These are phyloP conservation scores for Rhinocladiella mackenziei DNA, from an alignment of 2,329 filamentous ascomycete species.

Conservation along the genomic window DNA sequence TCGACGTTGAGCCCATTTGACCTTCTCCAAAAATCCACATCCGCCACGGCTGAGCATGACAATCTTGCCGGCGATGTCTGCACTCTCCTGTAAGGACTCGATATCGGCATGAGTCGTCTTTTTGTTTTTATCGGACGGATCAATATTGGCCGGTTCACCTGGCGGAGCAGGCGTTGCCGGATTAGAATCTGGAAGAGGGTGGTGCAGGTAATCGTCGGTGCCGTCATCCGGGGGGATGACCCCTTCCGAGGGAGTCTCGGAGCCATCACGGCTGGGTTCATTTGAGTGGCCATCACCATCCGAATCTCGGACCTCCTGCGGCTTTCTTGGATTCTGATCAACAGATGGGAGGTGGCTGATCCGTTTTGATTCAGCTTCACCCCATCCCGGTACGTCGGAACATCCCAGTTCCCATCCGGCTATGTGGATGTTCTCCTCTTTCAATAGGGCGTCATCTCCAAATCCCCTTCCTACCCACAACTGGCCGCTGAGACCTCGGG, in stretches of 20 bases:
- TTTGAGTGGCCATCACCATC: background rate
- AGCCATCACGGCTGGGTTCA: slow-evolving; percentile 4
- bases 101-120: slow-evolving; percentile 72
- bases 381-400: slow-evolving; percentile 89
- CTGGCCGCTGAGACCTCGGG: slow-evolving; percentile 75
- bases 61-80: slow-evolving; percentile 89
- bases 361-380: slow-evolving; percentile 54
- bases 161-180: slow-evolving; percentile 35
- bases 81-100: slow-evolving; percentile 82
- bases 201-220: slow-evolving; percentile 79
- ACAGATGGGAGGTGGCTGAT: slow-evolving; percentile 27
- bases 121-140: slow-evolving; percentile 30
- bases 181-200: slow-evolving; percentile 48
- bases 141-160: slow-evolving; percentile 34
- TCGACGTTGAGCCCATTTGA: slow-evolving; percentile 90
- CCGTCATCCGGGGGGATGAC: slow-evolving; percentile 58
- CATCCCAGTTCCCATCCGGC: slow-evolving; percentile 86
- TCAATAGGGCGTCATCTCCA: slow-evolving; percentile 67
- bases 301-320: slow-evolving; percentile 15
- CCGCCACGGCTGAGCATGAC: slow-evolving; percentile 87
- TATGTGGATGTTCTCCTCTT: slow-evolving; percentile 49
- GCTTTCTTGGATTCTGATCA: slow-evolving; percentile 4
- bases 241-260: slow-evolving; percentile 13
- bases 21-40: slow-evolving; percentile 94
- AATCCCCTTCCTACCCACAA: slow-evolving; percentile 94